Evolutionary conservation across 2,329 filamentous ascomycete genomes (phyloP), one percentile per base, ranked within the genome.

Genomic region (Alternaria sp.): DNA sequence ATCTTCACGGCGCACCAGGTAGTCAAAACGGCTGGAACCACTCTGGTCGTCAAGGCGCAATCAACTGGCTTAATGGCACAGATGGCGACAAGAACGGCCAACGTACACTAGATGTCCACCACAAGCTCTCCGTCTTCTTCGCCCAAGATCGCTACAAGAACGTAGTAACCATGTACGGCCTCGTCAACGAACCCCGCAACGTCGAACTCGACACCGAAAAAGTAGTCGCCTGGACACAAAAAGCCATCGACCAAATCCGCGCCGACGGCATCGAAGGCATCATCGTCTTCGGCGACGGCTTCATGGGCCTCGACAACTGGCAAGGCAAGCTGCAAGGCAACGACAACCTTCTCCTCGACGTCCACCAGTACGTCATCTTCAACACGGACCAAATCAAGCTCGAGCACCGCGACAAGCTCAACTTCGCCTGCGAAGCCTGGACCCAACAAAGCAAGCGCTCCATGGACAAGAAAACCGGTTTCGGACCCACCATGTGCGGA

Each of bases 1-100:
- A 99, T 78, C 83, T 97, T 5, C 96, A 99, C 81, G 94, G 87
- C n/a, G 84, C 96, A 0, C 95, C 95, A 0, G 96, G 96, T 0
- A 95, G 92, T 64, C 96, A 98, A 76, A 99, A 99, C 74, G 96
- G 96, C 2, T 98, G 95, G 95, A 97, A 97, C 73, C 96, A 99
- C 80, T 96, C 92, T 71, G 96, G 96, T 0, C 88, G 89, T 10
- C 90, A 92, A 77, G 95, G 96, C 1, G 65, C 81, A 1, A 95
- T 98, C 67, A 86, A 88, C 25, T 99, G 96, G 96, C 83, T 98
- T 43, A 96, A 96, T 72, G 96, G 96, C n/a, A 91, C 92, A 0
- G 85, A 97, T 74, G 95, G 96, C 11, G 84, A 86, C 1, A 79
- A 89, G 14, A 97, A 97, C 78, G 90, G 86, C 0, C 87, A 97